Conservation (phyloP, 768 basidiomycete species). For the Neoboletus brunneissimus region DNA sequence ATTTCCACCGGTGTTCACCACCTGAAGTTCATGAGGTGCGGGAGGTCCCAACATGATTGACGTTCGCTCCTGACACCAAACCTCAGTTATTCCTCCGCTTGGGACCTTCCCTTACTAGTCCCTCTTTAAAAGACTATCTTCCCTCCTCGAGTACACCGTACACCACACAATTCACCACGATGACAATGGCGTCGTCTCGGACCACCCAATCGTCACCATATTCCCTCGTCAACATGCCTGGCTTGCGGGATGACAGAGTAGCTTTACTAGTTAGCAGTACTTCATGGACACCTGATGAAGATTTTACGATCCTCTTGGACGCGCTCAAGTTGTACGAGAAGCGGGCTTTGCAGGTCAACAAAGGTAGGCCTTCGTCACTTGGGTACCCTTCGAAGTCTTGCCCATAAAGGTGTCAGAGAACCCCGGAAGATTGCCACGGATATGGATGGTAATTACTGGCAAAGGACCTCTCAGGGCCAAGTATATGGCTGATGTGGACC, state of each 20-base stretch:
- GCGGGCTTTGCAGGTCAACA: slow-evolving; percentile 41
- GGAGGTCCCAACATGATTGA: background rate
- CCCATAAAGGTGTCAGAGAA: slow-evolving; percentile 9
- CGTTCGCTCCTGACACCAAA: slow-evolving; percentile 1
- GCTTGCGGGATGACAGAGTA: slow-evolving; percentile 68
- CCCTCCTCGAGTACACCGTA: slow-evolving; percentile 51
- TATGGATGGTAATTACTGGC: slow-evolving; percentile 86
- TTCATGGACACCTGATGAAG: slow-evolving; percentile 97
- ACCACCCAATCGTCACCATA: slow-evolving; percentile 24
- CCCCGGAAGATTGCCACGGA: slow-evolving; percentile 54
- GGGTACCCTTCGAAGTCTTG: background rate
- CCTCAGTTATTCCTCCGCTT: slow-evolving; percentile 51
- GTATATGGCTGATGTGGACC: slow-evolving; percentile 71
- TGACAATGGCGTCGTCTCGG: slow-evolving; percentile 22
- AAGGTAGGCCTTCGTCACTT: slow-evolving; percentile 4
- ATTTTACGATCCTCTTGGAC: slow-evolving; percentile 79
- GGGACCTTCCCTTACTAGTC: slow-evolving; percentile 36
- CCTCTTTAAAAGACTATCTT: slow-evolving; percentile 46
- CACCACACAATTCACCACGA: slow-evolving; percentile 59
- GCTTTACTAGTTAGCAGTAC: slow-evolving; percentile 90
- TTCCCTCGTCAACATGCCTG: slow-evolving; percentile 36
- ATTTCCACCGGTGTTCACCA: slow-evolving; percentile 70
- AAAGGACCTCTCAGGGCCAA: slow-evolving; percentile 74
- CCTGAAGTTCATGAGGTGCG: slow-evolving; percentile 76
- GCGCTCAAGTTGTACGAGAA: slow-evolving; percentile 72